phyloP scores from a whole-genome alignment of 495 filamentous ascomycete genomes.

The Neurospora tetraspora region DNA sequence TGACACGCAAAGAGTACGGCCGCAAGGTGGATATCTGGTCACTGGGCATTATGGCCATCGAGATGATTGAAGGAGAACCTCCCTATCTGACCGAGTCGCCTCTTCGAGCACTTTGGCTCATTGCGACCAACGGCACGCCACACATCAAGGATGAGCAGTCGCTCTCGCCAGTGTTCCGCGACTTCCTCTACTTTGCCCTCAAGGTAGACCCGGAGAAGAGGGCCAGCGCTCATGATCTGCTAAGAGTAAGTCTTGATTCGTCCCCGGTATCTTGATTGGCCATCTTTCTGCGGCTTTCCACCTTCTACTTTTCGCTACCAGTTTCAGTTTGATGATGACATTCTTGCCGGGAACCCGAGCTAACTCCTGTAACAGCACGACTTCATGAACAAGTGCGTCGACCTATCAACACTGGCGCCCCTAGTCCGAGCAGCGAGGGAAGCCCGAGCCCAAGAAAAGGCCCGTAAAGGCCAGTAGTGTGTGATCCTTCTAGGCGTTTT shows the following conservation, averaged over 20 bases:
- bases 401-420: slow-evolving; percentile 52
- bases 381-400: slow-evolving; percentile 80
- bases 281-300: neutral
- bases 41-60: slow-evolving; percentile 98
- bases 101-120: slow-evolving; percentile 85
- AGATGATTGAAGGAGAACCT: slow-evolving; percentile 99
- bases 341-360: neutral
- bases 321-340: neutral
- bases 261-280: neutral
- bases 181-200: slow-evolving; percentile 82
- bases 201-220: slow-evolving; percentile 96
- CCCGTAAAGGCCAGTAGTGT: slow-evolving; percentile 45
- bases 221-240: slow-evolving; percentile 83
- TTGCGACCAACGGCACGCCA: slow-evolving; percentile 94
- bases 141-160: slow-evolving; percentile 87
- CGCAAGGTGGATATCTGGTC: slow-evolving; percentile 99
- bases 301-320: slow-evolving; percentile 18
- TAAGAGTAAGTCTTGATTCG: slow-evolving; percentile 53
- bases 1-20: slow-evolving; percentile 94
- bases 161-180: slow-evolving; percentile 68
- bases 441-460: slow-evolving; percentile 76
- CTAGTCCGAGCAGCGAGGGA: slow-evolving; percentile 78
- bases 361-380: slow-evolving; percentile 53
- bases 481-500: neutral
- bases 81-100: slow-evolving; percentile 95